A percentile compares a stretch with the other conserved stretches of the same genome.
Evolutionary conservation across 192 early-diverging fungal species (phyloP).

Genomic region (Backusella parvicylindrica): DNA sequence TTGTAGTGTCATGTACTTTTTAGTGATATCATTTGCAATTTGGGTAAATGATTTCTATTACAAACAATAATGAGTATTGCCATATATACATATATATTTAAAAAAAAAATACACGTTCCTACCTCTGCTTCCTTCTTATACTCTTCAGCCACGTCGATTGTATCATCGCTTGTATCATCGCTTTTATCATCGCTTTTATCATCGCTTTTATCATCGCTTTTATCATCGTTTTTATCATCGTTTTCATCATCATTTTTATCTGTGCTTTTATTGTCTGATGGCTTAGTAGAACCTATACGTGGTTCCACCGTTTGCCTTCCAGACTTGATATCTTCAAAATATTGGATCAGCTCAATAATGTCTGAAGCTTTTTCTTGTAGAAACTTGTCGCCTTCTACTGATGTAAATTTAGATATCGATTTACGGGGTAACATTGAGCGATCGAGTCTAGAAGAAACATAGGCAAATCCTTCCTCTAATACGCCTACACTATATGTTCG

Average conservation of each 20-base stretch:
- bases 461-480: not conserved
- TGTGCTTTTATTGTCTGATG: not conserved
- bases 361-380: not conserved
- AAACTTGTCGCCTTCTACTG: not conserved
- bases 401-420: not conserved
- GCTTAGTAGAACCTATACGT: not conserved
- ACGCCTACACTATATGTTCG: not conserved
- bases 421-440: not conserved
- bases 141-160: not conserved
- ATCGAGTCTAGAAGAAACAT: not conserved
- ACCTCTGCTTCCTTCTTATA: not conserved
- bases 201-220: not conserved
- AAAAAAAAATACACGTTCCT: not conserved
- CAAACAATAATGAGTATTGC: not conserved
- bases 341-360: not conserved
- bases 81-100: not conserved
- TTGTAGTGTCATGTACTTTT: not conserved
- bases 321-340: not conserved
- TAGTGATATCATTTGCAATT: not conserved
- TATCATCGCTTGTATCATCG: not conserved
- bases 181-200: not conserved
- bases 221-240: too few relatives aligned
- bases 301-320: not conserved
- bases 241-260: too few relatives aligned
- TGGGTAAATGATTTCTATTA: not conserved